phyloP scores from a whole-genome alignment of 2,329 filamentous ascomycete genomes.

The Fusarium duplospermum region DNA sequence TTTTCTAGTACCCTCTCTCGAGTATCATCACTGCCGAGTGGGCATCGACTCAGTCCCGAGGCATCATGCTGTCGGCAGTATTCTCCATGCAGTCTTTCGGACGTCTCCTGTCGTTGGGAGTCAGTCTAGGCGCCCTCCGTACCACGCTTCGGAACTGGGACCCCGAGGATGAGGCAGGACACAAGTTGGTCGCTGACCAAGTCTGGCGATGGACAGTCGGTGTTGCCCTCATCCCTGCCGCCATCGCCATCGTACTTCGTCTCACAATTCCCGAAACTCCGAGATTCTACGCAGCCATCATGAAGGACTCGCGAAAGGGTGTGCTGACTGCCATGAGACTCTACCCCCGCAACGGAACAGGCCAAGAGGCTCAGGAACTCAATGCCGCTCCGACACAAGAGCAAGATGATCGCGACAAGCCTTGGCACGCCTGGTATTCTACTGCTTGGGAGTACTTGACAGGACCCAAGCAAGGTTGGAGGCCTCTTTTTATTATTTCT shows the following conservation, averaged over 20 bases:
- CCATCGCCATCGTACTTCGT: constrained; percentile 8
- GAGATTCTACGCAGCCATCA: constrained; percentile 4
- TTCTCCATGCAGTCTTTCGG: constrained; percentile 11
- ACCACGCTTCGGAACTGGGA: neutral
- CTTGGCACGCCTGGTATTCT: constrained; percentile 5
- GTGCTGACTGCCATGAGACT: constrained; percentile 2
- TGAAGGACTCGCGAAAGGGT: constrained; percentile 5
- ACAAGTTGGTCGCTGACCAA: neutral
- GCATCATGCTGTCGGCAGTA: constrained; percentile 5
- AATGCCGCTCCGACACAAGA: neutral
- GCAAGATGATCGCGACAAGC: neutral
- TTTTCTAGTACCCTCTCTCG: constrained; percentile 3
- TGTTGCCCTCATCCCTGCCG: constrained; percentile 1
- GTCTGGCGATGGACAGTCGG: constrained; percentile 13
- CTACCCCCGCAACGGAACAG: neutral
- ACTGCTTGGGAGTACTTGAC: constrained; percentile 4
- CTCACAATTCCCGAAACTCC: constrained; percentile 7
- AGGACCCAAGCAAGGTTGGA: constrained; percentile 15
- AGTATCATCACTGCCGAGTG: constrained; percentile 8
- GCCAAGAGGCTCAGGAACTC: neutral
- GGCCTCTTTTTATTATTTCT: constrained; percentile 3
- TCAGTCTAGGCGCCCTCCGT: neutral
- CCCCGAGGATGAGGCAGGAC: neutral
- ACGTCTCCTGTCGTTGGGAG: neutral
- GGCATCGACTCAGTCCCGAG: constrained; percentile 9